Evolutionary conservation across 1,284 basidiomycete genomes (phyloP), one percentile per base, ranked within the genome.

Genomic region (Microbotryomycetes sp.): DNA sequence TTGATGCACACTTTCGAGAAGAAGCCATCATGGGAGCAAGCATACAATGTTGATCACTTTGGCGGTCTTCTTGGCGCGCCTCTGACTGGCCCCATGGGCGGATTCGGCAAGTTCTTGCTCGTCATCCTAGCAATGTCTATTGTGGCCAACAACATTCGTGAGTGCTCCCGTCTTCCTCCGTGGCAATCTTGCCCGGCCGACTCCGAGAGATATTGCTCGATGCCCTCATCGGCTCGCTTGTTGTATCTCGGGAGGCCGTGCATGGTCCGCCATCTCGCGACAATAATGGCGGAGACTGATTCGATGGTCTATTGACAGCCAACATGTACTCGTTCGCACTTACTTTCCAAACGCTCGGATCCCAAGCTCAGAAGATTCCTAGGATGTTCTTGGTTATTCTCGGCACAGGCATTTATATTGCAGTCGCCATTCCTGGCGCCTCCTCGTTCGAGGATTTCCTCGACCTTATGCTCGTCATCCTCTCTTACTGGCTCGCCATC

Each of bases 21-120:
- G 1, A 70, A 68, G 48, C 27, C 65, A 2, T 51, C 69, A 0
- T 94, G 91, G 91, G 78, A 78, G 5, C 11, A 50, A 79, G 3
- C 90, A 89, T n/a, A 82, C 82, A 53, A 79, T 79, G 35, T 69
- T 69, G 68, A 77, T 80, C 7, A 78, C 75, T n/a, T 83, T 91
- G 84, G 87, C 26, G 76, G 76, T 57, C 72, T 77, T 7, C 64
- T 78, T 55, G 70, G 71, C 27, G 73, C 64, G 4, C 65, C 71
- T 6, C 73, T 75, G 45, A 60, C 75, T 27, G 56, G 52, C 9
- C 61, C 68, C 6, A 64, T 69, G 60, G 62, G 67, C 27, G 69
- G 69, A 1, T 67, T 65, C 24, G 69, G 70, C 15, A 52, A 59
- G 1, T 72, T 68, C 61, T 63, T 75, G 29, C 65, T 71, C 21